phyloP scores from a whole-genome alignment of 2,329 filamentous ascomycete species.

The Teratosphaeria viscida region DNA sequence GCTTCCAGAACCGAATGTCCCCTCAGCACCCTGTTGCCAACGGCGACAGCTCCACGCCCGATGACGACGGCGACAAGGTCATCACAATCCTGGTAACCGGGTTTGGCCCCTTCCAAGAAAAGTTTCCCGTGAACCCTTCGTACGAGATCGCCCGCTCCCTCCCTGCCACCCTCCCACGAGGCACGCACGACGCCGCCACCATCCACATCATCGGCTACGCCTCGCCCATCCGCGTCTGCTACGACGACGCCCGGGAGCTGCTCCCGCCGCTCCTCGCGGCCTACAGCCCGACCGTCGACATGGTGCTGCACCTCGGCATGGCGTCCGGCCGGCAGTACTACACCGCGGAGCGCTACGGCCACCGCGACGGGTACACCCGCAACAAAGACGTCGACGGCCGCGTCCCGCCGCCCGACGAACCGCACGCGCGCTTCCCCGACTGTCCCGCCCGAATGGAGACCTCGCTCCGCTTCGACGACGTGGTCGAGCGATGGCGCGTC shows the following conservation, averaged over 20 bases:
- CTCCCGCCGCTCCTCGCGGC: constrained; percentile 53
- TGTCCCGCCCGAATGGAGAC: constrained; percentile 21
- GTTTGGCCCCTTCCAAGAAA: constrained; percentile 56
- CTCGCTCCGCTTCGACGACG: constrained; percentile 21
- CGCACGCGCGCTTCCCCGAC: constrained; percentile 15
- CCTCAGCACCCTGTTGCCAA: neutral
- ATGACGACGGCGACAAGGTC: neutral
- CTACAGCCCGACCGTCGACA: constrained; percentile 44
- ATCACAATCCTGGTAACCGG: constrained; percentile 37
- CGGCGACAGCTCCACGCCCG: neutral
- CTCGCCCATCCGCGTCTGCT: constrained; percentile 59
- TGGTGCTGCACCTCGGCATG: constrained; percentile 72
- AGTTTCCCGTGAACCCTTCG: constrained; percentile 62
- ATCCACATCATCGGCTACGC: constrained; percentile 57
- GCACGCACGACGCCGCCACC: constrained; percentile 23
- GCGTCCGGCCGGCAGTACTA: constrained; percentile 56
- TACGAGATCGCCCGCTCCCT: constrained; percentile 65
- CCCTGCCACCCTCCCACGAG: constrained; percentile 49
- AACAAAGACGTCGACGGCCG: constrained; percentile 58
- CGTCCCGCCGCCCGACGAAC: constrained; percentile 18
- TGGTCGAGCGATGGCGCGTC: constrained; percentile 20
- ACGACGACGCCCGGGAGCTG: constrained; percentile 52
- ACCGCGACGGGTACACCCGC: constrained; percentile 57
- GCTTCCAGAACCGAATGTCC: neutral
- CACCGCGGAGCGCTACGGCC: constrained; percentile 58